Evolutionary conservation across 2,329 filamentous ascomycete species (phyloP).

Genomic region (Calonectria naviculata): DNA sequence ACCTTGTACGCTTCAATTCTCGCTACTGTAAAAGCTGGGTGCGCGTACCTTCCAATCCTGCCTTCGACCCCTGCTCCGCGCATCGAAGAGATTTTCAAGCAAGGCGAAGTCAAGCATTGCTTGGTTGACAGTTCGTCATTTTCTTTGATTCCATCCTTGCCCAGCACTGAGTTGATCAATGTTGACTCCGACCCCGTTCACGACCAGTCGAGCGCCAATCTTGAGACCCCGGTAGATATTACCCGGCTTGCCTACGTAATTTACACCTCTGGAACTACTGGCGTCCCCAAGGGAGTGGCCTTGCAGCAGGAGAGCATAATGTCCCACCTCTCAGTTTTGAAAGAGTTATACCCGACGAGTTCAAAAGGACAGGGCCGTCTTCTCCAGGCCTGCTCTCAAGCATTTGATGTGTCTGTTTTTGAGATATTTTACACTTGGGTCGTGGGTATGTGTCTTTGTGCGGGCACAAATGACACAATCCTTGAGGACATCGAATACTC

Average conservation of each 20-base stretch:
- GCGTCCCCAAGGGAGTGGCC: constrained; percentile 81
- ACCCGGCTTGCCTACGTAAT: constrained; percentile 78
- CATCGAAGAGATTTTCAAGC: constrained; percentile 69
- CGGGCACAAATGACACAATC: constrained; percentile 78
- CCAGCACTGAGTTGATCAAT: constrained; percentile 44
- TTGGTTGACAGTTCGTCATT: constrained; percentile 50
- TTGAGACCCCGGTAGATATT: constrained; percentile 50
- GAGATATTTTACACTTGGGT: constrained; percentile 91
- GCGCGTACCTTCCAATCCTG: constrained; percentile 83
- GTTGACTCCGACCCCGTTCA: constrained; percentile 44
- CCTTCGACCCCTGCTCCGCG: constrained; percentile 75
- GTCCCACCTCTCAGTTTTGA: constrained; percentile 78
- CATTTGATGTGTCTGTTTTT: constrained; percentile 90
- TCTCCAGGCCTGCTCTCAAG: constrained; percentile 85
- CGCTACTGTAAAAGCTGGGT: constrained; percentile 78
- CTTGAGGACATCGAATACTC: constrained; percentile 77
- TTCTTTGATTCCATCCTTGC: constrained; percentile 19
- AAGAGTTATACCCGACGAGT: constrained; percentile 71
- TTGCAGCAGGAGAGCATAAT: constrained; percentile 81
- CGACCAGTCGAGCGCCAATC: constrained; percentile 48
- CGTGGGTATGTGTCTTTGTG: constrained; percentile 81
- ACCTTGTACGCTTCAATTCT: constrained; percentile 80
- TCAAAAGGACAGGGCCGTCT: constrained; percentile 62
- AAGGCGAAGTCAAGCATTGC: constrained; percentile 64
- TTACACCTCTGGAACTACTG: constrained; percentile 87